Base-by-base conservation (phyloP, 768 basidiomycete species). In the Leccinum imitatum region DNA sequence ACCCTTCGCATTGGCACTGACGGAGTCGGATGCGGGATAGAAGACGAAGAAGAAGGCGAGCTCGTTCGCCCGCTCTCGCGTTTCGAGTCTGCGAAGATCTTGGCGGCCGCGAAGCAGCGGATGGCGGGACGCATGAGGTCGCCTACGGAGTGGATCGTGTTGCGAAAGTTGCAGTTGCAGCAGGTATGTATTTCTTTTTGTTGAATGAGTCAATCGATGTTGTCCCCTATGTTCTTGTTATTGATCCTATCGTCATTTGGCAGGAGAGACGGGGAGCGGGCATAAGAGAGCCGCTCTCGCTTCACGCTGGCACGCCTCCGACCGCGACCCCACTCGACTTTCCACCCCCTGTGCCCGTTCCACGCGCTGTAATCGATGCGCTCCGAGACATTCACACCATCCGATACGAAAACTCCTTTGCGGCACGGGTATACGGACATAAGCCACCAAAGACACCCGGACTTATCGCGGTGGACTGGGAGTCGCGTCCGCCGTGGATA, bases 401-500 rank as follows among this genome's bases (percentile, higher is more conserved):
- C 9, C 84, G 81, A 3, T 91, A 85, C 70, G 78, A 80, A 58
- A 76, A 71, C 59, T 91, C 89, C 0, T 91, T 93, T 62, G 72
- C 85, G 37, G 84, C 86, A 52, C 84, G 91, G 14, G 67, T 91
- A 13, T 77, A 80, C 52, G 87, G 87, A 21, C 59, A 65, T 37
- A 63, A 46, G 3, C 57, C 62, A 25, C 64, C 56, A n/a, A 73
- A 62, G 53, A 57, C 63, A 14, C 65, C 65, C 11, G 73, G 76
- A 37, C 67, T 82, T 30, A 78, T 91, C 44, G 79, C 84, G 10
- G 76, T 86, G 25, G 90, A 92, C 71, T 92, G 89, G 90, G 85
- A 89, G 69, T 84, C 82, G 4, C 75, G 75, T 44, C 73, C 89
- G 4, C 84, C 88, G 0, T 93, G 91, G 91, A 86, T 87, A 80